Evolutionary conservation across 1,139 yeast species (phyloP).

Genomic region (Debaryomyces sp.): DNA sequence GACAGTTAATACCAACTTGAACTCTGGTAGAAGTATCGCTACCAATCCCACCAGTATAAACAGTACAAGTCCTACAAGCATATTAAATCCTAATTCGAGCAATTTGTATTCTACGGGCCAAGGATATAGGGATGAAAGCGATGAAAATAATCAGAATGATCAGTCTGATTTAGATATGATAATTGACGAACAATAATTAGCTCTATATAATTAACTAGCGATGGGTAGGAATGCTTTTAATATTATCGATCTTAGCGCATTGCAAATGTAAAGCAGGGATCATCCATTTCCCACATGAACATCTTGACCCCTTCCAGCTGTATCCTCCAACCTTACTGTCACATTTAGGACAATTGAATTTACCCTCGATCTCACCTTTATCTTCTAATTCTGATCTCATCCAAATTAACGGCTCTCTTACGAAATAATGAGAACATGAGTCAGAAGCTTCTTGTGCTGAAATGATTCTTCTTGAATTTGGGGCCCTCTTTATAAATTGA

Average conservation of each 20-base stretch:
- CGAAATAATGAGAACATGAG: constrained; percentile 76
- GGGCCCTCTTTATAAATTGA: constrained; percentile 62
- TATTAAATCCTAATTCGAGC: constrained; percentile 4
- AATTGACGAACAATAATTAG: constrained; percentile 30
- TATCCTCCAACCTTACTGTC: constrained; percentile 83
- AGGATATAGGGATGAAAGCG: constrained; percentile 15
- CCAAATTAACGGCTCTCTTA: constrained; percentile 88
- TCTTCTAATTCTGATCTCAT: constrained; percentile 76
- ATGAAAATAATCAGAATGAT: constrained; percentile 22
- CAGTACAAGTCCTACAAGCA: constrained; percentile 13
- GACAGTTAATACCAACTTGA: constrained; percentile 14
- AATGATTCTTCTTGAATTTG: constrained; percentile 60
- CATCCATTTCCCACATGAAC: constrained; percentile 97
- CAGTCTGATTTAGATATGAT: constrained; percentile 54
- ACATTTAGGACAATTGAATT: constrained; percentile 84
- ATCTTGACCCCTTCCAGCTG: constrained; percentile 92
- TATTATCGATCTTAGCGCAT: constrained; percentile 76
- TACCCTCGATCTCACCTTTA: constrained; percentile 79
- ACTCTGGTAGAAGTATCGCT: constrained; percentile 21
- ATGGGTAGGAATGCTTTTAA: constrained; percentile 22
- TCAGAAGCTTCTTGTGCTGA: constrained; percentile 57
- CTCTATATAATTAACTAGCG: constrained; percentile 5
- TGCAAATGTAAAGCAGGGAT: constrained; percentile 88
- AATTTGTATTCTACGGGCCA: constrained; percentile 7
- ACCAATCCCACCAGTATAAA: constrained; percentile 25